phyloP scores from a whole-genome alignment of 1,284 basidiomycete species.

The Somion occarium region DNA sequence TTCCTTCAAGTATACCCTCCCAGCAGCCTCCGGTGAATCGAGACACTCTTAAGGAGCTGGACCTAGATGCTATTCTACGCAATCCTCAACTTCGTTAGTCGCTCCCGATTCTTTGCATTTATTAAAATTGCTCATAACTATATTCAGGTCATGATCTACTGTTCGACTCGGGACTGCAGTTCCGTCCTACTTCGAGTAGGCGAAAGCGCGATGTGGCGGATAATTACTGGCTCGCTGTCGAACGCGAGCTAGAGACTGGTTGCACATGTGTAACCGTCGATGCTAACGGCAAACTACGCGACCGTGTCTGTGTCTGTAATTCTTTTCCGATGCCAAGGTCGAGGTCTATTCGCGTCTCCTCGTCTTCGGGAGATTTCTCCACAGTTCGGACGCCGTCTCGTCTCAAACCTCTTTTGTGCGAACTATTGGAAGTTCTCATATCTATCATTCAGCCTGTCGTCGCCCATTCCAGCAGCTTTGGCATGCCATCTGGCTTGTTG shows the following conservation, averaged over 20 bases:
- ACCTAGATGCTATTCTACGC: conserved; percentile 80
- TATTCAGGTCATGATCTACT: conserved; percentile 81
- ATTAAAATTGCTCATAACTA: conserved; percentile 9
- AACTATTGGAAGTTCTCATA: conserved; percentile 79
- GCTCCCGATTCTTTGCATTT: conserved; percentile 11
- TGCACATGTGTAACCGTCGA: conserved; percentile 86
- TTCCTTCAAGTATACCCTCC: conserved; percentile 51
- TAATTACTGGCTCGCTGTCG: conserved; percentile 82
- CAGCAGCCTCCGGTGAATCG: conserved; percentile 78
- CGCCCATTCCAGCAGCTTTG: conserved; percentile 10
- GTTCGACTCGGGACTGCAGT: conserved; percentile 76
- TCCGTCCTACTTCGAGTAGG: conserved; percentile 65
- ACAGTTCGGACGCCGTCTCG: conserved; percentile 73
- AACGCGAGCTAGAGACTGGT: conserved; percentile 72
- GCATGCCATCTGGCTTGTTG: conserved; percentile 26
- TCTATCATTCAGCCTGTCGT: conserved; percentile 74
- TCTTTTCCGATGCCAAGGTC: conserved; percentile 18
- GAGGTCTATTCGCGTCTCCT: conserved; percentile 34
- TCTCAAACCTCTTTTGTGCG: conserved; percentile 67
- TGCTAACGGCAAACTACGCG: conserved; percentile 42
- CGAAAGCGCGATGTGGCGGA: conserved; percentile 75
- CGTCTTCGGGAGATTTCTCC: conserved; percentile 36
- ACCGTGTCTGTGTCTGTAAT: conserved; percentile 33
- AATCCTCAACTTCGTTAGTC: conserved; percentile 85
- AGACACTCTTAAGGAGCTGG: conserved; percentile 79